Evolutionary conservation across 1,284 basidiomycete genomes (phyloP).

Genomic region (Fistulinella cinereoalba): DNA sequence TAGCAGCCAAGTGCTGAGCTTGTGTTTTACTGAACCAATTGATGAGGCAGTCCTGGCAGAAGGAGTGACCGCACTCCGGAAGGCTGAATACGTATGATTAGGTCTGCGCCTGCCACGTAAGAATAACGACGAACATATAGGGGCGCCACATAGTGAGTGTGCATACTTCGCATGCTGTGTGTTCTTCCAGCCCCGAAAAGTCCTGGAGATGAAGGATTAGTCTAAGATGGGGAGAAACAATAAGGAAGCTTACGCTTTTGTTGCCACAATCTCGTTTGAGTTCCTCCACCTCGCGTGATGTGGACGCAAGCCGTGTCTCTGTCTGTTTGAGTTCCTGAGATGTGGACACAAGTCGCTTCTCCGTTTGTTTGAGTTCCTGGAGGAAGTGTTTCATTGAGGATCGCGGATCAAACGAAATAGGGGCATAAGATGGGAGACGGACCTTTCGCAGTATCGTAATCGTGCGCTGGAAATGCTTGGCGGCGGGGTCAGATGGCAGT

Average conservation of each 20-base stretch:
- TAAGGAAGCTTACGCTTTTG: conserved; percentile 7
- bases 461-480: conserved; percentile 17
- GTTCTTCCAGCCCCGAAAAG: conserved; percentile 45
- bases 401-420: not conserved
- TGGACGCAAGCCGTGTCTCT: conserved; percentile 6
- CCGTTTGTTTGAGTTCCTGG: too few species aligned
- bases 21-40: conserved; percentile 63
- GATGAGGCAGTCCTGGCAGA: conserved; percentile 59
- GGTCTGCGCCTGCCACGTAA: not conserved
- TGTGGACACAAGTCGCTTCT: too few species aligned
- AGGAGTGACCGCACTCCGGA: conserved; percentile 65
- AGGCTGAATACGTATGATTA: conserved; percentile 39
- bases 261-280: conserved; percentile 13
- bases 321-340: conserved; percentile 20
- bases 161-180: conserved; percentile 61
- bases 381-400: too few species aligned
- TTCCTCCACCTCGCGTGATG: conserved; percentile 20
- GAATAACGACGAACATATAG: conserved; percentile 47
- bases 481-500: not conserved
- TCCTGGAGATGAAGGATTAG: conserved; percentile 13
- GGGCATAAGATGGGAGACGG: not conserved
- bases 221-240: not conserved
- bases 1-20: conserved; percentile 43
- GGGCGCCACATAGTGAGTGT: conserved; percentile 59
- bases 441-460: conserved; percentile 25